These are phyloP conservation scores for Funneliformis geosporum DNA, from an alignment of 192 early-diverging fungal genomes.

Conservation along the genomic window DNA sequence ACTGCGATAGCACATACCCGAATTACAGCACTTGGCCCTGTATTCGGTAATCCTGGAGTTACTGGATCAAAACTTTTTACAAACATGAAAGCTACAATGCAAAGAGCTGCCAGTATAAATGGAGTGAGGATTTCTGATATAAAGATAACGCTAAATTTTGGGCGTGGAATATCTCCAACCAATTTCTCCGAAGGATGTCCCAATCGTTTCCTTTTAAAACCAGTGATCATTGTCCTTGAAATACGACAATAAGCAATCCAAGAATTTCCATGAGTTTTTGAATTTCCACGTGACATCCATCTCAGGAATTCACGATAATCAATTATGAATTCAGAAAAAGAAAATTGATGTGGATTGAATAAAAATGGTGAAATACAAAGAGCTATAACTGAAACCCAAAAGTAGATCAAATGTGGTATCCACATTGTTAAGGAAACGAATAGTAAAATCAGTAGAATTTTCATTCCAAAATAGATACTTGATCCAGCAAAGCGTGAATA, in stretches of 20 bases:
- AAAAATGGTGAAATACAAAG: constrained; percentile 80
- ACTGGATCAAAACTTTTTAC: constrained; percentile 59
- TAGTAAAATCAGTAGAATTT: constrained; percentile 67
- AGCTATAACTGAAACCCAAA: constrained; percentile 80
- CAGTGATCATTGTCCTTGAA: constrained; percentile 72
- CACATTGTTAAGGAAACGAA: constrained; percentile 75
- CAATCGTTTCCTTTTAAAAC: constrained; percentile 75
- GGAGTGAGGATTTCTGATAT: constrained; percentile 73
- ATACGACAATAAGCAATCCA: constrained; percentile 78
- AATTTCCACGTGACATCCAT: constrained; percentile 84
- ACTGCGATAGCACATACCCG: constrained; percentile 66
- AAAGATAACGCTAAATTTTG: constrained; percentile 68
- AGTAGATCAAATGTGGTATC: constrained; percentile 73
- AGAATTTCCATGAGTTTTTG: constrained; percentile 70
- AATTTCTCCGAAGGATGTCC: constrained; percentile 63
- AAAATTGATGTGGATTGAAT: constrained; percentile 90
- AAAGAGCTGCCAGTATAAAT: constrained; percentile 60
- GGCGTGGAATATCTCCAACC: constrained; percentile 63
- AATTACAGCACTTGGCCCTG: constrained; percentile 53
- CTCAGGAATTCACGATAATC: constrained; percentile 82
- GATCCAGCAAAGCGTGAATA: constrained; percentile 76
- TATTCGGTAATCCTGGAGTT: constrained; percentile 33
- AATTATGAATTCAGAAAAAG: constrained; percentile 73
- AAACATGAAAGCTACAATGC: constrained; percentile 66
- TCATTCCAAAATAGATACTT: constrained; percentile 75